These are phyloP conservation scores for Perkinsus marinus DNA, from an alignment of 169 alveolate species.

Conservation along the genomic window DNA sequence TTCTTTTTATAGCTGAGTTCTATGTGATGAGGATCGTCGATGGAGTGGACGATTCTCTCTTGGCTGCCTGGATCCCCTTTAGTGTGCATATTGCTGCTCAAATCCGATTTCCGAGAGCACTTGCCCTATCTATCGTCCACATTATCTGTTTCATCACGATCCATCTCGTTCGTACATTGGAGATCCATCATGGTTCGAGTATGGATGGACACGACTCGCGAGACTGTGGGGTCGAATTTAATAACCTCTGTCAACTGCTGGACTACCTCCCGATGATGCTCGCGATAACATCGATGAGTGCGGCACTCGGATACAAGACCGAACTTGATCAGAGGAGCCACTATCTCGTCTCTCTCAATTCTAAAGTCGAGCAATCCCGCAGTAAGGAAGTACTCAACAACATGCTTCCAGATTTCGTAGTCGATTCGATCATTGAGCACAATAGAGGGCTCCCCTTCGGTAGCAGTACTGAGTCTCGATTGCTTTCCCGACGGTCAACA, in stretches of 20 bases:
- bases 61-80: too few relatives aligned
- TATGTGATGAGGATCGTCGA: too few relatives aligned
- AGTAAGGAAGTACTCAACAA: slow-evolving; percentile 59
- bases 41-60: too few relatives aligned
- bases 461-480: not conserved
- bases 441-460: not conserved
- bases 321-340: slow-evolving; percentile 60
- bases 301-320: slow-evolving; percentile 52
- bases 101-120: too few relatives aligned
- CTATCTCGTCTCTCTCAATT: slow-evolving; percentile 47
- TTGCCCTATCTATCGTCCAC: too few relatives aligned
- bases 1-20: too few relatives aligned
- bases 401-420: slow-evolving; percentile 73
- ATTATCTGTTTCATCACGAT: too few relatives aligned
- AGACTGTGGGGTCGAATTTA: not conserved
- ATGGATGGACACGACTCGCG: too few relatives aligned
- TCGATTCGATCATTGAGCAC: slow-evolving; percentile 60
- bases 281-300: not conserved
- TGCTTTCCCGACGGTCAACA: too few relatives aligned
- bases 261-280: not conserved
- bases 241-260: not conserved
- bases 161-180: too few relatives aligned
- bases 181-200: too few relatives aligned
- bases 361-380: slow-evolving; percentile 40
- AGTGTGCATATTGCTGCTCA: too few relatives aligned